Evolutionary conservation across 2,329 filamentous ascomycete species (phyloP), one percentile per base, ranked within the genome.

Genomic region (Helotiales sp.): DNA sequence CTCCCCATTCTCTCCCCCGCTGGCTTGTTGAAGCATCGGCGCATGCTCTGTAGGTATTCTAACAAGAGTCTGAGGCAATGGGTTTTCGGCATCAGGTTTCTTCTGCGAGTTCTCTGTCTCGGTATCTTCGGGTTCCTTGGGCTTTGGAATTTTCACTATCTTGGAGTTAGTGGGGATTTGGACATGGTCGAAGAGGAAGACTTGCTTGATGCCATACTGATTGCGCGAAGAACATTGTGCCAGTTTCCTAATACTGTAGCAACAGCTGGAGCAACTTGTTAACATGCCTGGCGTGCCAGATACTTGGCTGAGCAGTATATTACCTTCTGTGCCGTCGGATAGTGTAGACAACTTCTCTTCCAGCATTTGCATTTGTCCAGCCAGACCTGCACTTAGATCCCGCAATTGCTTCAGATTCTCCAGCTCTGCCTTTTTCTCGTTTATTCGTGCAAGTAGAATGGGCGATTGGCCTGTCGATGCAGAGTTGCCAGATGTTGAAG

Each of bases 221-320:
- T 94, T 49, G 92, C 92, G 71, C 91, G 85, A 68, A 96, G 84
- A 71, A 96, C 92, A 74, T 93, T 94, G 78, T 94, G 91, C 93
- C 93, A 96, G 78, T 96, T 96, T 62, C 90, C 87, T 77, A 96
- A 83, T 24, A 96, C 92, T n/a, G 90, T 86, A 45, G 93, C 92
- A 75, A 96, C 93, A 68, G 91, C 92, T 93, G 77, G 63, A 62
- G 24, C 7, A 26, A 63, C n/a, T n/a, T n/a, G 28, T 60, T 40
- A 17, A 28, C 6, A 34, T 8, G 26, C 37, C 5, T 26, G 11
- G 26, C 20, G 37, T 15, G 11, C n/a, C 32, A 45, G 34, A 13
- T 7, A 15, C 15, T 26, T 22, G 22, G n/a, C n/a, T n/a, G 15
- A 34, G 17, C 1, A 49, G n/a, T 57, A 26, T 26, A 57, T 68